Conservation (phyloP, 108 stramenopile species). For the Cylindrotheca closterium region DNA sequence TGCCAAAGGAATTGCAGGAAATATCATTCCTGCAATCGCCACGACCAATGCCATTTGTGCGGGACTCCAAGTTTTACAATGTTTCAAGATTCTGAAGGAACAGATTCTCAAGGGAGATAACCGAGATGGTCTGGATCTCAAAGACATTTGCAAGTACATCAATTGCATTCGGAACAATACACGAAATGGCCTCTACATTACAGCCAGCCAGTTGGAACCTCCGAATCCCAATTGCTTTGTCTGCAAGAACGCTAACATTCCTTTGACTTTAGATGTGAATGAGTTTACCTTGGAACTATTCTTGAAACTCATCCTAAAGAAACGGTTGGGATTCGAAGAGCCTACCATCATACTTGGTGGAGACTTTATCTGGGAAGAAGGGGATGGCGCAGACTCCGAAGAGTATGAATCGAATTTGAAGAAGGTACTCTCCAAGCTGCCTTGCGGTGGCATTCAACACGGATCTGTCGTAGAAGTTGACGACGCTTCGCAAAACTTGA, state of each 20-base stretch:
- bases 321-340: slow-evolving; percentile 80
- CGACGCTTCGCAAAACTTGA: slow-evolving; percentile 90
- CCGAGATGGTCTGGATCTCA: slow-evolving; percentile 25
- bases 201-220: slow-evolving; percentile 65
- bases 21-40: slow-evolving; percentile 99
- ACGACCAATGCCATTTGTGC: slow-evolving; percentile 99
- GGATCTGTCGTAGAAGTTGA: slow-evolving; percentile 80
- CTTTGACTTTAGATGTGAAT: slow-evolving; percentile 67
- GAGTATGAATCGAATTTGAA: slow-evolving; percentile 43
- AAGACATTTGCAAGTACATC: slow-evolving; percentile 59
- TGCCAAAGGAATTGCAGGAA: slow-evolving; percentile 98
- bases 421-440: slow-evolving; percentile 57
- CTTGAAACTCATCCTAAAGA: slow-evolving; percentile 57
- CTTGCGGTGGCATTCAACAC: slow-evolving; percentile 87
- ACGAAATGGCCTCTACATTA: slow-evolving; percentile 78
- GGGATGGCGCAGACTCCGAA: slow-evolving; percentile 69
- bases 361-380: slow-evolving; percentile 83
- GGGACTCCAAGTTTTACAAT: slow-evolving; percentile 82
- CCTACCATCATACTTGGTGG: slow-evolving; percentile 70
- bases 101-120: slow-evolving; percentile 30
- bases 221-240: slow-evolving; percentile 93
- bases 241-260: slow-evolving; percentile 80
- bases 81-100: slow-evolving; percentile 63
- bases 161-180: slow-evolving; percentile 75
- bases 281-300: slow-evolving; percentile 72